These are phyloP conservation scores for Phialophora verrucosa DNA, from an alignment of 2,329 filamentous ascomycete species.

Conservation along the genomic window DNA sequence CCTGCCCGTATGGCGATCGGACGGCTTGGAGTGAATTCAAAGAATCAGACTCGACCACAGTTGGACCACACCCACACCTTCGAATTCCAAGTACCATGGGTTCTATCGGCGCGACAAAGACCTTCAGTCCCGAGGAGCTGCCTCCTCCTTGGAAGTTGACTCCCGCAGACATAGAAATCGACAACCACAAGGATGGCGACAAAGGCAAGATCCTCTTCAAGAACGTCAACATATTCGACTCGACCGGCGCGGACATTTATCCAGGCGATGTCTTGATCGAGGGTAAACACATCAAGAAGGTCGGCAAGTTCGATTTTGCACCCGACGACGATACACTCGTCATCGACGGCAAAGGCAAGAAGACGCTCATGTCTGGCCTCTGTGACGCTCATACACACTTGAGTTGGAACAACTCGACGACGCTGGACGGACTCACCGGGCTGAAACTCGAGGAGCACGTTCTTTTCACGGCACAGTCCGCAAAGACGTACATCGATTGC, in stretches of 20 bases:
- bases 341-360: conserved; percentile 17
- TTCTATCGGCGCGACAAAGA: conserved; percentile 3
- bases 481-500: conserved; percentile 23
- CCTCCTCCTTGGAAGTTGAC: conserved; percentile 13
- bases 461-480: conserved; percentile 15
- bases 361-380: conserved; percentile 21
- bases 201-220: conserved; percentile 25
- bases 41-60: neutral
- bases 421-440: conserved; percentile 18
- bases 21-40: neutral
- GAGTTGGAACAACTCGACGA: conserved; percentile 21
- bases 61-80: neutral
- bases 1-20: neutral
- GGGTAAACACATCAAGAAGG: conserved; percentile 16
- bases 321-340: conserved; percentile 22
- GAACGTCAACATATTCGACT: conserved; percentile 24
- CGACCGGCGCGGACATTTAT: conserved; percentile 19
- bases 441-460: conserved; percentile 19
- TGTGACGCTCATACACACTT: conserved; percentile 16
- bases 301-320: conserved; percentile 17
- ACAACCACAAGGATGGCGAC: conserved; percentile 23
- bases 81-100: conserved; percentile 1
- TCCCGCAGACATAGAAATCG: conserved; percentile 14
- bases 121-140: conserved; percentile 7
- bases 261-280: conserved; percentile 22